These are phyloP conservation scores for Globisporangium paroecandrum DNA, from an alignment of 352 stramenopile genomes.

Conservation along the genomic window DNA sequence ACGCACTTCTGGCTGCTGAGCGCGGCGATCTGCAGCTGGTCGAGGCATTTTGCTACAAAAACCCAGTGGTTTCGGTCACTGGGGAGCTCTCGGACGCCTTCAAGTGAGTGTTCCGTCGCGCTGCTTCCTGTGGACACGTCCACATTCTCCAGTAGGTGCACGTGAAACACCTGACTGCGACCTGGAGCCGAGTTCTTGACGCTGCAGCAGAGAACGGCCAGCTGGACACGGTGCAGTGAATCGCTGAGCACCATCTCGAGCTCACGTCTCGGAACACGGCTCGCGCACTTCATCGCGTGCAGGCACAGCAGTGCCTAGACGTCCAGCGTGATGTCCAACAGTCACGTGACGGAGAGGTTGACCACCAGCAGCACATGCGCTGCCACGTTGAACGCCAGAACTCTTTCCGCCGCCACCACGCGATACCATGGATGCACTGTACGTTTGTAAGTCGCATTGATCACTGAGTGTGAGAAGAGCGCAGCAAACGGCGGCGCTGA, in stretches of 20 bases:
- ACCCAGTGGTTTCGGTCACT: not conserved
- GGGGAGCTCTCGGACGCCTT: not conserved
- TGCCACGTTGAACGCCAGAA: no score
- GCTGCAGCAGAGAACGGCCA: slow-evolving; percentile 40
- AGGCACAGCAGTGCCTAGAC: no score
- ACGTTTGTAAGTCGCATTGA: no score
- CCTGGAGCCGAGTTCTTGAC: slow-evolving; percentile 49
- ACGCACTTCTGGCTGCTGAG: not conserved
- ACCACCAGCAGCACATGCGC: no score
- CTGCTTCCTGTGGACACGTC: slow-evolving; percentile 43
- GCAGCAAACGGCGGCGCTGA: no score
- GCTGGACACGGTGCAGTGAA: slow-evolving; percentile 47
- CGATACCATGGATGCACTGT: no score
- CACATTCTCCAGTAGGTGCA: slow-evolving; percentile 53
- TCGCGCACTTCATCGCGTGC: no score
- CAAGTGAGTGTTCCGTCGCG: slow-evolving; percentile 48
- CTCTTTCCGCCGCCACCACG: no score
- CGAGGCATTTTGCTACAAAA: not conserved
- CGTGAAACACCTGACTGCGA: slow-evolving; percentile 36
- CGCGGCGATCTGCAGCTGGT: not conserved
- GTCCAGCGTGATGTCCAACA: no score
- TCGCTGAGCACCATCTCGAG: slow-evolving; percentile 30
- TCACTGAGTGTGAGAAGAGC: no score
- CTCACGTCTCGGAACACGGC: not conserved
- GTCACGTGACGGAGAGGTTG: no score